Conservation (phyloP, 2,329 filamentous ascomycete genomes). For the Mollisiaceae sp. region DNA sequence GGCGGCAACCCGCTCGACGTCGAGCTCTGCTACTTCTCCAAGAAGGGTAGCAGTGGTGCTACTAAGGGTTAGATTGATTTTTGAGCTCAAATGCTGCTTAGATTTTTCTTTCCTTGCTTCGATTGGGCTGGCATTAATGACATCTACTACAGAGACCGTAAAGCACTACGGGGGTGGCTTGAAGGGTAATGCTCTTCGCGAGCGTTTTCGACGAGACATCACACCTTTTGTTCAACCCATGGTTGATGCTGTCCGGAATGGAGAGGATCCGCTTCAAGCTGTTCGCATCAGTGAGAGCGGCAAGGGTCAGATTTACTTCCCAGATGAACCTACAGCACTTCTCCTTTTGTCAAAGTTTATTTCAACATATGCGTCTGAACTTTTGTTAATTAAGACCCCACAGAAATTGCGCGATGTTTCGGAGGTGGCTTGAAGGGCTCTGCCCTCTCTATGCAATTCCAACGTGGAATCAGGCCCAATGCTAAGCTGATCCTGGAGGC, state of each 20-base stretch:
- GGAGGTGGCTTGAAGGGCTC: slow-evolving; percentile 15
- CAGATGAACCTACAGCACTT: background rate
- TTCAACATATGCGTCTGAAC: background rate
- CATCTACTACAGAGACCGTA: slow-evolving; percentile 19
- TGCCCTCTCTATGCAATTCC: slow-evolving; percentile 13
- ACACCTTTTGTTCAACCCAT: slow-evolving; percentile 46
- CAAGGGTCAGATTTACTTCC: slow-evolving; percentile 24
- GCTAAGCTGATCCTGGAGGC: slow-evolving; percentile 14
- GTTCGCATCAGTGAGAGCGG: slow-evolving; percentile 27
- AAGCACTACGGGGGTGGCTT: slow-evolving; percentile 24
- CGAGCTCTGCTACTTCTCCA: slow-evolving; percentile 12
- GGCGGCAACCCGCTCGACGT: slow-evolving; percentile 25
- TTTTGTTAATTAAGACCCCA: background rate
- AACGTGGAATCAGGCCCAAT: slow-evolving; percentile 8
- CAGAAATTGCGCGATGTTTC: slow-evolving; percentile 11
- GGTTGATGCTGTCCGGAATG: slow-evolving; percentile 32
- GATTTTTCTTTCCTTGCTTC: background rate
- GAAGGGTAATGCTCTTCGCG: slow-evolving; percentile 23
- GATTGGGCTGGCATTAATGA: slow-evolving; percentile 8
- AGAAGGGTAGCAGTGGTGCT: slow-evolving; percentile 6
- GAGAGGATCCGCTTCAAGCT: slow-evolving; percentile 41
- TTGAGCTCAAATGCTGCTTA: background rate
- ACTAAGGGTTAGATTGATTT: slow-evolving; percentile 22
- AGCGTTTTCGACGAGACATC: slow-evolving; percentile 39
- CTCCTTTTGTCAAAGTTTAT: background rate